Conservation (phyloP, 1,284 basidiomycete genomes). For the Ustilago bromivora region DNA sequence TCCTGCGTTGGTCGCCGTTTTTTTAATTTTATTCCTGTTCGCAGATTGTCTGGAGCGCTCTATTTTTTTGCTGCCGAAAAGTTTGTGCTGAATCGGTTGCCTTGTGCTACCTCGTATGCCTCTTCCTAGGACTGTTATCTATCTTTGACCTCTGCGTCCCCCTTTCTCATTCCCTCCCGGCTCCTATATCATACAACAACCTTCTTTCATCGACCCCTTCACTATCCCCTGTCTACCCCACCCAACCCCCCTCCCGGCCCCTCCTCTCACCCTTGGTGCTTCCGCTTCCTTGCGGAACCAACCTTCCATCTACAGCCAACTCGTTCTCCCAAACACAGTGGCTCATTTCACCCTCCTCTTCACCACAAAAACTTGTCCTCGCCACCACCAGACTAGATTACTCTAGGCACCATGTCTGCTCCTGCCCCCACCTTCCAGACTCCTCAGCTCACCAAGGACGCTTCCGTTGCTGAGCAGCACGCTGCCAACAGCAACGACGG, state of each 20-base stretch:
- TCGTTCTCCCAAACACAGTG: constrained; percentile 8
- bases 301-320: constrained; percentile 3
- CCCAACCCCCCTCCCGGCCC: background rate
- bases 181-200: constrained; percentile 37
- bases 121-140: constrained; percentile 9
- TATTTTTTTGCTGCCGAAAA: constrained; percentile 2
- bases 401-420: constrained; percentile 26
- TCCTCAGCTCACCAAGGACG: constrained; percentile 41
- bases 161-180: background rate
- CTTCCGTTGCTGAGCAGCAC: constrained; percentile 24
- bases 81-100: constrained; percentile 6
- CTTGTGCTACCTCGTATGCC: background rate
- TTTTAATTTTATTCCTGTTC: background rate
- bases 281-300: constrained; percentile 20
- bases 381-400: background rate
- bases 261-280: constrained; percentile 12
- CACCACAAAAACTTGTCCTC: background rate
- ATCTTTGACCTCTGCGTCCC: constrained; percentile 12
- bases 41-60: background rate
- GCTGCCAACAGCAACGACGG: constrained; percentile 28
- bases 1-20: background rate
- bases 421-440: constrained; percentile 19
- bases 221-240: constrained; percentile 2
- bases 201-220: background rate
- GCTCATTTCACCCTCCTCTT: background rate